Evolutionary conservation across 1,284 basidiomycete species (phyloP), one percentile per base, ranked within the genome.

Genomic region (Rhizoctonia solani): DNA sequence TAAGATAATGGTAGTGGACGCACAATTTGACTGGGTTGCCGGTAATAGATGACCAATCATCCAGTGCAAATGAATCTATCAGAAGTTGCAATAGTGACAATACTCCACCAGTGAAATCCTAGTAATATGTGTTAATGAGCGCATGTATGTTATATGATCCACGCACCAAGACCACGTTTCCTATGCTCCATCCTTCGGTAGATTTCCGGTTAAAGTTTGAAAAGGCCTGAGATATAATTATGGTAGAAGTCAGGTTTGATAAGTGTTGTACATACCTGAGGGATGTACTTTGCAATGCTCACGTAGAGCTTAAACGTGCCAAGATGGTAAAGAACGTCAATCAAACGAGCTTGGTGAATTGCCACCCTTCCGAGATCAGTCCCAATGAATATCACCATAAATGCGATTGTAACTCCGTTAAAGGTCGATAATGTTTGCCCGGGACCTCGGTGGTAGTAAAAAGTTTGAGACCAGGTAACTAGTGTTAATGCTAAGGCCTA

Each of bases 101-200:
- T 0, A 73, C 9, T 1, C 77, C 78, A 8, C 78, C 78, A 0
- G 72, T 72, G 0, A 76, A 68, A 30, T 79, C 78, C 63, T 69
- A 30, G 11, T 1, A 23, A 1, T 4, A n/a, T 9, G 19, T 1
- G 34, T 49, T 52, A 52, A 34, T 58, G 25, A 37, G 19, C 13
- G 19, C 3, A n/a, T 27, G 8, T 32, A 50, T 13, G 46, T 19
- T 27, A 21, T 3, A 9, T 34, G 9, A 44, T 54, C 19, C 27
- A 29, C 21, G 39, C 21, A 71, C 71, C 16, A 79, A 71, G 3
- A 78, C 32, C 34, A 79, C 75, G 67, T 77, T 78, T 47, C 74
- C 72, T 39, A 80, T 77, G 11, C 71, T 73, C 72, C 77, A 80
- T 1, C 79, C 78, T 4, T 72, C 71, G 0, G 78, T 77, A 11